These are phyloP conservation scores for Dictyostelium brefeldianum DNA, from an alignment of 78 protist species.

Conservation along the genomic window DNA sequence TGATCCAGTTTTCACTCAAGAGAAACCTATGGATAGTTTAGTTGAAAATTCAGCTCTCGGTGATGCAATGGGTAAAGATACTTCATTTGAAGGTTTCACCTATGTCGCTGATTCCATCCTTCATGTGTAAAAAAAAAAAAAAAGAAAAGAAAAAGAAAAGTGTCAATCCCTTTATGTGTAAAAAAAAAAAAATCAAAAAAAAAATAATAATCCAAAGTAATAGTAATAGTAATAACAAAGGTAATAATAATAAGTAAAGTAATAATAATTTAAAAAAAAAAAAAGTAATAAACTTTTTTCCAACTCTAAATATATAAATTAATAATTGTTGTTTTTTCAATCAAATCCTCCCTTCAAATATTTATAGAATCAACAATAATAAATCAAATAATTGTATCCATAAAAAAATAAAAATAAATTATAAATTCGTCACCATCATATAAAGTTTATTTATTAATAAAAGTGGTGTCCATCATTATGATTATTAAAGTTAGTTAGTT, in stretches of 20 bases:
- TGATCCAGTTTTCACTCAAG: constrained; percentile 85
- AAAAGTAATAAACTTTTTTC: too few species aligned
- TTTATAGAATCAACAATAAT: too few species aligned
- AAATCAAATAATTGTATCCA: too few species aligned
- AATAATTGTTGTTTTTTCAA: too few species aligned
- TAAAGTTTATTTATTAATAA: too few species aligned
- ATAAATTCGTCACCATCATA: too few species aligned
- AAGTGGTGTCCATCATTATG: too few species aligned
- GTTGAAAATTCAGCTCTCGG: constrained; percentile 48
- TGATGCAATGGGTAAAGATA: constrained; percentile 72
- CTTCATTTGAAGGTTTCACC: constrained; percentile 82
- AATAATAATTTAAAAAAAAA: too few species aligned
- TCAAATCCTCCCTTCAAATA: too few species aligned
- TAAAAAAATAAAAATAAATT: too few species aligned
- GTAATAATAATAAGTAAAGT: neutral
- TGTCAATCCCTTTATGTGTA: neutral
- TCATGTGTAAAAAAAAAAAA: constrained; percentile 23
- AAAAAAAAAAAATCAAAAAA: constrained; percentile 23
- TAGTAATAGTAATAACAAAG: neutral
- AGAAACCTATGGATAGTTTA: constrained; percentile 69
- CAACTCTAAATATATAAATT: too few species aligned
- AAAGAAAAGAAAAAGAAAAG: neutral
- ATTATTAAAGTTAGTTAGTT: too few species aligned
- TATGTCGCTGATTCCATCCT: constrained; percentile 77
- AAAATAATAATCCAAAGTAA: neutral